Evolutionary conservation across 257 asterid genomes (phyloP), one percentile per base, ranked within the genome.

Genomic region (Solanum habrochaites): DNA sequence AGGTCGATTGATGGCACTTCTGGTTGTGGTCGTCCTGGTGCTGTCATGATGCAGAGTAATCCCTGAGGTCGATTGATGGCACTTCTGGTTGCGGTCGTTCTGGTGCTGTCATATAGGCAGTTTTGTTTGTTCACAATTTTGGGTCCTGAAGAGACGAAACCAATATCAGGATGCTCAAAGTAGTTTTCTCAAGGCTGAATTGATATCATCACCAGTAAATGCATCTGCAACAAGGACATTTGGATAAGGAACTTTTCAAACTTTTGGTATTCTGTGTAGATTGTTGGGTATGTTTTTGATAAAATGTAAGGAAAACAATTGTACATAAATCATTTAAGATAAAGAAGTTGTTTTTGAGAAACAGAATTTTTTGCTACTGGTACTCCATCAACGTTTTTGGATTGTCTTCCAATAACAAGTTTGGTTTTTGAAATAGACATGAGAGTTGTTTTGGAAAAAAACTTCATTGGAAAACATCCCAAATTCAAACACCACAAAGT

Each of bases 11-110:
- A 86, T 82, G 91, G 86, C 40, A 88, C 88, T 15, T 90, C 90
- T 3, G 75, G 56, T 16, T 78, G 85, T 42, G 87, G 90, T 91
- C 40, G 84, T 73, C 12, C 56, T 85, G 62, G 58, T 47, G 39
- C 56, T 47, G 56, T 47, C 56, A 47, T 13, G 91, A 86, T 49
- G 94, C 91, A 85, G 98, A 92, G 89, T 94, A 96, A 82, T 94
- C 96, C 23, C 92, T 96, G 81, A 86, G 83, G 73, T 92, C 86
- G 1, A 92, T 69, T 43, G 89, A 86, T 82, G 91, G 86, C 40
- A 88, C 90, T 20, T 90, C 90, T 3, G 75, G 56, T 12, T 78
- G 85, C 39, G 85, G 88, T 91, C 49, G 85, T 73, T 2, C 39
- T 85, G 78, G 75, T 49, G 20, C 29, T 58, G 21, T 71, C 62